Conservation (phyloP, 305 asterid species). For the Striga hermonthica region DNA sequence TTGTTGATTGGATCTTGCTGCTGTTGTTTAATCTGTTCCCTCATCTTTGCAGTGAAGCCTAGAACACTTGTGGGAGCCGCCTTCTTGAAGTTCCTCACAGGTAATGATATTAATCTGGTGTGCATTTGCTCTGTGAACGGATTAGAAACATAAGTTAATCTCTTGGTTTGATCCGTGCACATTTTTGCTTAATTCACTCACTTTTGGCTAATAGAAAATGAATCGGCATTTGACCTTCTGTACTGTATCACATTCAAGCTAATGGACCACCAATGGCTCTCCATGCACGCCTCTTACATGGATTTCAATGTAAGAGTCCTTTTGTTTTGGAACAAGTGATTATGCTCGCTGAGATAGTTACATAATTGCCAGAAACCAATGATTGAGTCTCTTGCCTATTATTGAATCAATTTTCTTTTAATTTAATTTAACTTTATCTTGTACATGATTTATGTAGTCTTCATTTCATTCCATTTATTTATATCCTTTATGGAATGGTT, state of each 20-base stretch:
- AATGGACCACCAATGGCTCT: constrained; percentile 96
- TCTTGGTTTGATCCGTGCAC: constrained; percentile 13
- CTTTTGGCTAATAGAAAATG: constrained; percentile 60
- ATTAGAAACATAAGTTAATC: constrained; percentile 1
- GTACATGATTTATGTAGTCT: too few species aligned
- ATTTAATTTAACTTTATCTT: too few species aligned
- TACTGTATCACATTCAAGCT: constrained; percentile 96
- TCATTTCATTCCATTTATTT: neutral
- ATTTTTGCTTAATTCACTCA: constrained; percentile 27
- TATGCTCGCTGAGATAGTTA: neutral
- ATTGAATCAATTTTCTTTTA: too few species aligned
- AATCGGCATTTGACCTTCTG: constrained; percentile 91
- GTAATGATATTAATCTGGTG: constrained; percentile 40
- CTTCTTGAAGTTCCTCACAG: constrained; percentile 88
- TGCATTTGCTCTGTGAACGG: neutral
- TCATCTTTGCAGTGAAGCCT: constrained; percentile 74
- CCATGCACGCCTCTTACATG: constrained; percentile 98
- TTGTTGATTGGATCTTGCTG: neutral
- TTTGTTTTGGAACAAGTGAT: neutral
- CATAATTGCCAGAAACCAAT: too few species aligned
- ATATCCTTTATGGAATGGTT: neutral
- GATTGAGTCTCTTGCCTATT: too few species aligned
- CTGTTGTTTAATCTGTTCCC: constrained; percentile 30
- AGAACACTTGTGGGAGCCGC: constrained; percentile 83
- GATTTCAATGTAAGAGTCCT: constrained; percentile 78